Evolutionary conservation across 139 green algal species (phyloP), one percentile per base, ranked within the genome.

Genomic region (Asterochloris erici): DNA sequence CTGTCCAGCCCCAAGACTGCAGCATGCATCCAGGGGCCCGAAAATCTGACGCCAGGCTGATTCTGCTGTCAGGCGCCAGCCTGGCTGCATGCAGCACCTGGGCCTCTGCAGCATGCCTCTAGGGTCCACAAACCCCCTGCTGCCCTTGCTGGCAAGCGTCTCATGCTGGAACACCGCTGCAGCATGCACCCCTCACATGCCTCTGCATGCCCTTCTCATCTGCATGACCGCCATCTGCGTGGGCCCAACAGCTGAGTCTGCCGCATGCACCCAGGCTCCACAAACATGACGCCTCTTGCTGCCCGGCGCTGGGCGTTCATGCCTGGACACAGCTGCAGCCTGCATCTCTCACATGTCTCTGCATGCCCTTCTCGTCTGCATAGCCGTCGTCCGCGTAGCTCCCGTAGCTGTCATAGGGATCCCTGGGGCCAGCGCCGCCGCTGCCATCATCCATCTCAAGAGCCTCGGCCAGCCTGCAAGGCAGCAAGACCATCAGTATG

Each of bases 401-500:
- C 38, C 38, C 38, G 6, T 80, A 80, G 24, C 60, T 70, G 60
- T 80, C 76, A 17, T 54, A 27, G 17, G 76, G 24, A 47, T 19
- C 54, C 2, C 76, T 62, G 23, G 76, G 60, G 14, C 68, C 76
- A 15, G 60, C 76, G 17, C 76, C 76, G 38, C 24, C 76, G 24
- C 76, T 62, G 13, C 76, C 76, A 14, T 80, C 76, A 70, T 80
- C 76, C 76, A 80, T 80, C 23, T 80, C 76, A 19, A 80, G 68
- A 11, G 76, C 76, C 24, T 80, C 76, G 38, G 76, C 76, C 24
- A 80, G 26, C 60, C 76, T 80, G 60, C n/a, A 70, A 11, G 13
- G 14, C 14, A 14, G 12, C n/a, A 12, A 21, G 24, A 79, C 16
- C 17, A 10, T 29, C 19, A 62, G 11, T 66, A 11, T 64, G 27